Conservation (phyloP, 345 rosid genomes). For the Brassica napus region DNA sequence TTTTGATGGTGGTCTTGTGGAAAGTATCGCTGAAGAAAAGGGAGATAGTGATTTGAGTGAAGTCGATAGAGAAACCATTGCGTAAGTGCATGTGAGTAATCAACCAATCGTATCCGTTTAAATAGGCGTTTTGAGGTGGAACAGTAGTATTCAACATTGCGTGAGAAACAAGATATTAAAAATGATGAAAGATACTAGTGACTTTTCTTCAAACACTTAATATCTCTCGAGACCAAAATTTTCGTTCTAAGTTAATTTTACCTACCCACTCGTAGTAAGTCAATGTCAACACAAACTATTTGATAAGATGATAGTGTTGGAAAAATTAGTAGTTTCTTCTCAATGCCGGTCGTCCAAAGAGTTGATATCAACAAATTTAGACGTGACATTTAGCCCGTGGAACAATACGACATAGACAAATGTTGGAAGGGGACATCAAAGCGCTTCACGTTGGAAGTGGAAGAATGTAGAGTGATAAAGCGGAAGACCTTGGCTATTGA, state of each 20-base stretch:
- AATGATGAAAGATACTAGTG: background rate
- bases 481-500: background rate
- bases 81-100: background rate
- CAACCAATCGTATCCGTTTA: background rate
- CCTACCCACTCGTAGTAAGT: background rate
- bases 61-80: slow-evolving; percentile 7
- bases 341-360: background rate
- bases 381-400: background rate
- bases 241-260: background rate
- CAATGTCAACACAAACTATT: background rate
- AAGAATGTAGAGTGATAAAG: background rate
- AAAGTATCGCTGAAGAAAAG: slow-evolving; percentile 10
- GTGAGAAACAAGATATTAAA: background rate
- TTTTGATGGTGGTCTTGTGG: background rate
- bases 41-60: background rate
- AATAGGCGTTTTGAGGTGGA: background rate
- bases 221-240: background rate
- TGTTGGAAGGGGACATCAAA: background rate
- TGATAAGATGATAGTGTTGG: background rate
- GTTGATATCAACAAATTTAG: background rate
- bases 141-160: background rate
- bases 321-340: background rate
- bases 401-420: background rate
- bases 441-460: background rate
- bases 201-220: background rate